Evolutionary conservation across 805 yeast species (phyloP).

Genomic region (Tetrapisispora arboricola): DNA sequence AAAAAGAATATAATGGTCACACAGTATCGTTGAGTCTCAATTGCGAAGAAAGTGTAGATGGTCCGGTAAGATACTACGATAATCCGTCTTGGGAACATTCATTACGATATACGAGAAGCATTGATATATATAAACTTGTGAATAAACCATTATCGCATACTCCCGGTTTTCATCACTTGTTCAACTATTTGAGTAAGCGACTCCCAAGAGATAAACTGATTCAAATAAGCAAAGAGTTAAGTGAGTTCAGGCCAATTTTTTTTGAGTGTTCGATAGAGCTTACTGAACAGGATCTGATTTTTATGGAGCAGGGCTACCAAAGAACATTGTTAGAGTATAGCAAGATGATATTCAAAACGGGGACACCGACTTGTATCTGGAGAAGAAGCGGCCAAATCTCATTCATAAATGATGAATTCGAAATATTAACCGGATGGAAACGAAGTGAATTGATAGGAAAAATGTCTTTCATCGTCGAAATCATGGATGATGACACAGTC

Average conservation of each 20-base stretch:
- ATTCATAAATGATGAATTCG: slow-evolving; percentile 89
- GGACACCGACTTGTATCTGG: slow-evolving; percentile 95
- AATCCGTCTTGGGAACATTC: slow-evolving; percentile 28
- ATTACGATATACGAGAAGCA: slow-evolving; percentile 47
- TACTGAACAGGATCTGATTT: slow-evolving; percentile 83
- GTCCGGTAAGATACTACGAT: slow-evolving; percentile 4
- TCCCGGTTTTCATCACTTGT: slow-evolving; percentile 77
- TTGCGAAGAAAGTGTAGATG: slow-evolving; percentile 5
- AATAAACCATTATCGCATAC: slow-evolving; percentile 77
- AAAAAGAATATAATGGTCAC: slow-evolving; percentile 2
- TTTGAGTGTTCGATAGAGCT: slow-evolving; percentile 81
- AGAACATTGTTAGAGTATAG: slow-evolving; percentile 84
- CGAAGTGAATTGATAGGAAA: slow-evolving; percentile 55
- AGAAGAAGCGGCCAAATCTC: slow-evolving; percentile 92
- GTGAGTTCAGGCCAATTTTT: slow-evolving; percentile 83
- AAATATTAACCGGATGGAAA: slow-evolving; percentile 85
- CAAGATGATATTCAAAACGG: slow-evolving; percentile 69
- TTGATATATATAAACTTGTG: slow-evolving; percentile 70
- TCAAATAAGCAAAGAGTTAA: slow-evolving; percentile 78
- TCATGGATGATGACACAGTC: slow-evolving; percentile 80
- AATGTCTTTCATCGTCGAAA: slow-evolving; percentile 63
- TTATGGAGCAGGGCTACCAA: slow-evolving; percentile 95
- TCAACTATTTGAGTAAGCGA: slow-evolving; percentile 59
- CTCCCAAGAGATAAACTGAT: slow-evolving; percentile 63
- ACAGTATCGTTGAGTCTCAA: slow-evolving; percentile 20